Percentiles rank a stretch among this genome's conserved stretches.
These are phyloP conservation scores for Ogataea kodamae DNA, from an alignment of 805 yeast genomes.

Conservation along the genomic window DNA sequence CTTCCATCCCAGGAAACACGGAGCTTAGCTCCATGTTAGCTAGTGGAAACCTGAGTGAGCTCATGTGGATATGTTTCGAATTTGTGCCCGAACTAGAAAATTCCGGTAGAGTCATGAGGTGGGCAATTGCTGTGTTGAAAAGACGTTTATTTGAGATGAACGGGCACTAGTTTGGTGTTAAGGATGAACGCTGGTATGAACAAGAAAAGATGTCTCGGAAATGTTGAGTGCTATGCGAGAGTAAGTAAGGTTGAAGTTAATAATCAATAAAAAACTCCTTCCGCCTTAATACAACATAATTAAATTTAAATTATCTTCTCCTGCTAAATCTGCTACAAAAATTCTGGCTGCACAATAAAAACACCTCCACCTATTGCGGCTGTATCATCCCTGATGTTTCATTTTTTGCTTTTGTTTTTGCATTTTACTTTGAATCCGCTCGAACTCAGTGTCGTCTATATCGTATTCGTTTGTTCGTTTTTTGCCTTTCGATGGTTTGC, in stretches of 20 bases:
- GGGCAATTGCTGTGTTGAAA: slow-evolving; percentile 9
- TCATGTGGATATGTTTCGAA: slow-evolving; percentile 1
- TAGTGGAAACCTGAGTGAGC: slow-evolving; percentile 11
- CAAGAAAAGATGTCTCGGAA: no score
- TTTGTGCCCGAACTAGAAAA: background rate
- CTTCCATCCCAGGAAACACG: slow-evolving; percentile 14
- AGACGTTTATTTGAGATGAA: no score
- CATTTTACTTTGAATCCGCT: slow-evolving; percentile 39
- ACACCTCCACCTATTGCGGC: slow-evolving; percentile 1
- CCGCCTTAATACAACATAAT: slow-evolving; percentile 12
- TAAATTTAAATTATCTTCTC: slow-evolving; percentile 10
- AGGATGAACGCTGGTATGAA: no score
- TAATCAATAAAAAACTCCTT: slow-evolving; percentile 2
- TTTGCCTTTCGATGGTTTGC: slow-evolving; percentile 25
- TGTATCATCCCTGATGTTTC: slow-evolving; percentile 4
- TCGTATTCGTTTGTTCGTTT: slow-evolving; percentile 30
- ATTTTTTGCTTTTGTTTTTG: slow-evolving; percentile 11
- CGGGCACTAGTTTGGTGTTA: background rate
- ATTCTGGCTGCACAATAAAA: slow-evolving; percentile 9
- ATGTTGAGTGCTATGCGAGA: no score
- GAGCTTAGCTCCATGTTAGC: slow-evolving; percentile 10
- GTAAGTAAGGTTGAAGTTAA: no score
- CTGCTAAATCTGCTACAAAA: slow-evolving; percentile 12
- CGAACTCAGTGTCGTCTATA: slow-evolving; percentile 50
- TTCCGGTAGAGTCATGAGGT: slow-evolving; percentile 5